Evolutionary conservation across 139 green algal species (phyloP).

Genomic region (Haematococcus lacustris): DNA sequence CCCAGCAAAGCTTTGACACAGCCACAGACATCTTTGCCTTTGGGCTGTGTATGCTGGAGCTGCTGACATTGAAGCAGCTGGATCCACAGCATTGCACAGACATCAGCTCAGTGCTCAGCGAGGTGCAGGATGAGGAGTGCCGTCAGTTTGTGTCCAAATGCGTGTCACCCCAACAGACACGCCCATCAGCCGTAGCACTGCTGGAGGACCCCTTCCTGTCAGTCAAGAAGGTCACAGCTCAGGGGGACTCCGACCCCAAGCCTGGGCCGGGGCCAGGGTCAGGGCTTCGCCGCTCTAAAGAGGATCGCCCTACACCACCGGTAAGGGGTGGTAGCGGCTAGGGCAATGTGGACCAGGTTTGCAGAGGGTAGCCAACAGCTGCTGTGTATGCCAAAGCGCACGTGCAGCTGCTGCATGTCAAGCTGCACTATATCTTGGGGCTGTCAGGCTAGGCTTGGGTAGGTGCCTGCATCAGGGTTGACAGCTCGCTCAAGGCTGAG

Average conservation of each 20-base stretch:
- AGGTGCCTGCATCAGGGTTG: no score
- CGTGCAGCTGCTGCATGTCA: no score
- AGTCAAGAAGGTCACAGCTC: conserved; percentile 10
- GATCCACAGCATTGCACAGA: conserved; percentile 49
- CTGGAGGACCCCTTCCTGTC: conserved; percentile 75
- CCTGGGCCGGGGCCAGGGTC: no score
- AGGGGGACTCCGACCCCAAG: conserved; percentile 7
- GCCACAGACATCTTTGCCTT: conserved; percentile 94
- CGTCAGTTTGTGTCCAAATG: conserved; percentile 74
- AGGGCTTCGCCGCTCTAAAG: no score
- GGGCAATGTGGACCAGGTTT: no score
- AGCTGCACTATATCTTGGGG: no score
- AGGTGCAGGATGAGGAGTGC: conserved; percentile 65
- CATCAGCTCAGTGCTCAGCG: conserved; percentile 28
- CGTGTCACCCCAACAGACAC: conserved; percentile 45
- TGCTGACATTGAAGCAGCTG: conserved; percentile 79
- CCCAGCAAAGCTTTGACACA: conserved; percentile 1
- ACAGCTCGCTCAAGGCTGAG: no score
- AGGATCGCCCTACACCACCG: no score
- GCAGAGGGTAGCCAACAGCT: no score
- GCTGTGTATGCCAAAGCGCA: no score
- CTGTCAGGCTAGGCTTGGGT: no score
- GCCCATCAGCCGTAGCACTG: conserved; percentile 70
- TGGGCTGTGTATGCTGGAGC: conserved; percentile 94
- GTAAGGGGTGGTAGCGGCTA: no score